These are phyloP conservation scores for Ustilago nuda DNA, from an alignment of 1,284 basidiomycete genomes.

Conservation along the genomic window DNA sequence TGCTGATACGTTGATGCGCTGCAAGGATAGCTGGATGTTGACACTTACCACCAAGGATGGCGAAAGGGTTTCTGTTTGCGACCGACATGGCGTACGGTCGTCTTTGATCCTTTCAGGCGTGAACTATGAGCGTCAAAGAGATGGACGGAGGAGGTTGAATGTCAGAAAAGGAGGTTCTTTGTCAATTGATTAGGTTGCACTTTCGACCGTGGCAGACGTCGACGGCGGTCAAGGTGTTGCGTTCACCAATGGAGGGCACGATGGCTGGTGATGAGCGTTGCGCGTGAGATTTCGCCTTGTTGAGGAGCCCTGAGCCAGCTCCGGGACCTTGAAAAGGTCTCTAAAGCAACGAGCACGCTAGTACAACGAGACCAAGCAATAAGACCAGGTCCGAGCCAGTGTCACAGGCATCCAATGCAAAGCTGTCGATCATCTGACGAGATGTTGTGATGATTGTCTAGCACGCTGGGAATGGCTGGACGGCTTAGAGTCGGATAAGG, in stretches of 20 bases:
- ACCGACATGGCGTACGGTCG: conserved; percentile 67
- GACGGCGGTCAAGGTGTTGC: neutral
- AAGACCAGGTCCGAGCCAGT: too few species aligned
- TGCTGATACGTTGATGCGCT: neutral
- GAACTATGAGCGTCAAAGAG: conserved; percentile 22
- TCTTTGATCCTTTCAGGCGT: conserved; percentile 52
- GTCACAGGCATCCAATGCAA: neutral
- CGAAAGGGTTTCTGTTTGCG: conserved; percentile 69
- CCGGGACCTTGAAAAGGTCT: neutral
- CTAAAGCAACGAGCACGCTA: neutral
- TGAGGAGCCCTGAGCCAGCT: neutral
- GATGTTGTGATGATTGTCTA: neutral
- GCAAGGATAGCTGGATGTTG: neutral
- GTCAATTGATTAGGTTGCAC: neutral
- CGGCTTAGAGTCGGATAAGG: neutral
- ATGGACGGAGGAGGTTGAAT: neutral
- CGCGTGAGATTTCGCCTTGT: neutral
- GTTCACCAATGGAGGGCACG: neutral
- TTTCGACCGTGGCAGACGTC: neutral
- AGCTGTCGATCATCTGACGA: neutral
- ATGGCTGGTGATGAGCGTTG: neutral
- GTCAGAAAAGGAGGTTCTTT: conserved; percentile 21
- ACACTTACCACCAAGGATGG: conserved; percentile 66
- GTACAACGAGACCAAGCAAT: too few species aligned
- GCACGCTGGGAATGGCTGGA: neutral